phyloP scores from a whole-genome alignment of 2,329 filamentous ascomycete species.

The Scleromitrula shiraiana region DNA sequence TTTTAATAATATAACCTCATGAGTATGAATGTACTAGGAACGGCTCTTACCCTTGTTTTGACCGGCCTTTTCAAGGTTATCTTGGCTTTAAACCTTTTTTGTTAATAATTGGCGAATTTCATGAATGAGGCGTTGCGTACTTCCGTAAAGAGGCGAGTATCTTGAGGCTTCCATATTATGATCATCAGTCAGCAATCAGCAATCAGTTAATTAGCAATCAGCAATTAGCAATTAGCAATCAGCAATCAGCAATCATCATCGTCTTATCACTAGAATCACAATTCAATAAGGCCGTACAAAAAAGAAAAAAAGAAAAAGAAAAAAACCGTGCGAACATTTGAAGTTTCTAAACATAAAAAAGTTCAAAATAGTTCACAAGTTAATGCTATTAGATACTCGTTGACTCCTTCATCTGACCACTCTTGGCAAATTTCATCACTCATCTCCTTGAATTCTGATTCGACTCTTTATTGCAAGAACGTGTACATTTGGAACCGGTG shows the following conservation, averaged over 20 bases:
- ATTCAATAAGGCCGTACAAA: no score
- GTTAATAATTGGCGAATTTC: constrained; percentile 2
- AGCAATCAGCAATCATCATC: no score
- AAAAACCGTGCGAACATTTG: no score
- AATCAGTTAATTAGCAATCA: no score
- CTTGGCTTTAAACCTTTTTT: neutral
- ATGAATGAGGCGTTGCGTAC: constrained; percentile 1
- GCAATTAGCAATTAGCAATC: no score
- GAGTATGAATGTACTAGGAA: no score
- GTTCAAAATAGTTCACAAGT: constrained; percentile 1
- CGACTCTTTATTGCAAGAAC: neutral
- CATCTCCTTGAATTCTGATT: neutral
- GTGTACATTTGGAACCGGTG: constrained; percentile 5
- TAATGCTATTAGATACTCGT: neutral
- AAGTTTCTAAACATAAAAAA: no score
- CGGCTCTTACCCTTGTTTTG: constrained; percentile 6
- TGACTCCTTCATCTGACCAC: constrained; percentile 1
- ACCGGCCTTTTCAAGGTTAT: neutral
- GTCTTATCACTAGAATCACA: no score
- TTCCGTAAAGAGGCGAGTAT: constrained; percentile 2
- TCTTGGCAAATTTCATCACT: neutral
- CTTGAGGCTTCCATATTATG: constrained; percentile 1
- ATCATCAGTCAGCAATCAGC: no score
- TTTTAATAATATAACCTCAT: neutral
- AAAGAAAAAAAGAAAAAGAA: no score